Evolutionary conservation across 257 asterid species (phyloP).

Genomic region (Gentiana dahurica): DNA sequence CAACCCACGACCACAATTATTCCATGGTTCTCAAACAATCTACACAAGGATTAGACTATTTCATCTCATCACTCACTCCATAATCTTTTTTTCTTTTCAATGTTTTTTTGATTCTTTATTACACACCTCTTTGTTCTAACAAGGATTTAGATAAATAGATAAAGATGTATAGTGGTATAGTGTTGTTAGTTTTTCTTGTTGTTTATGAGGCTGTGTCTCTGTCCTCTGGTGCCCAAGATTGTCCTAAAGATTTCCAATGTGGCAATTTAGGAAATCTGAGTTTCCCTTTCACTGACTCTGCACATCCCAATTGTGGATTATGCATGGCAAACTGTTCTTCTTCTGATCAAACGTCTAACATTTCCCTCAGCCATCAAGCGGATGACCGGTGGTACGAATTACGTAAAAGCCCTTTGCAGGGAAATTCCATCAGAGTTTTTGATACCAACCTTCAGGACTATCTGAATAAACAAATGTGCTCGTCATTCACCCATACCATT

Average conservation of each 20-base stretch:
- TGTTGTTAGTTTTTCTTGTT: background rate
- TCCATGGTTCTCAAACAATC: too few relatives aligned
- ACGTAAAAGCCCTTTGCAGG: background rate
- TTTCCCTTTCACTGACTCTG: conserved; percentile 21
- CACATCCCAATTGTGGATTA: conserved; percentile 25
- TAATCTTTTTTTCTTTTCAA: too few relatives aligned
- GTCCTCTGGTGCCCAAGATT: background rate
- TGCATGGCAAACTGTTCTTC: conserved; percentile 8
- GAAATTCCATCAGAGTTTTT: conserved; percentile 2
- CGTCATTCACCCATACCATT: background rate
- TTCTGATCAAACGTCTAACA: conserved; percentile 1
- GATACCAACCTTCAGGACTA: background rate
- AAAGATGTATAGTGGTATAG: too few relatives aligned
- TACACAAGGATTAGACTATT: too few relatives aligned
- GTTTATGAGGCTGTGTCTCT: background rate
- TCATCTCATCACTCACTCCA: too few relatives aligned
- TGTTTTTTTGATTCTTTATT: too few relatives aligned
- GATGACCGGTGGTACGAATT: background rate
- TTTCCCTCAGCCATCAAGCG: conserved; percentile 8
- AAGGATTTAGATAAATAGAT: too few relatives aligned
- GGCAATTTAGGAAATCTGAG: conserved; percentile 11
- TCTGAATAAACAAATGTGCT: background rate
- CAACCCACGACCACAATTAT: too few relatives aligned
- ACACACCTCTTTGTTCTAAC: too few relatives aligned
- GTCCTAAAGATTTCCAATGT: conserved; percentile 12